A percentile compares a stretch with the other conserved stretches of the same genome.
phyloP scores from a whole-genome alignment of 441 rosid genomes.

The Syzygium malaccense region DNA sequence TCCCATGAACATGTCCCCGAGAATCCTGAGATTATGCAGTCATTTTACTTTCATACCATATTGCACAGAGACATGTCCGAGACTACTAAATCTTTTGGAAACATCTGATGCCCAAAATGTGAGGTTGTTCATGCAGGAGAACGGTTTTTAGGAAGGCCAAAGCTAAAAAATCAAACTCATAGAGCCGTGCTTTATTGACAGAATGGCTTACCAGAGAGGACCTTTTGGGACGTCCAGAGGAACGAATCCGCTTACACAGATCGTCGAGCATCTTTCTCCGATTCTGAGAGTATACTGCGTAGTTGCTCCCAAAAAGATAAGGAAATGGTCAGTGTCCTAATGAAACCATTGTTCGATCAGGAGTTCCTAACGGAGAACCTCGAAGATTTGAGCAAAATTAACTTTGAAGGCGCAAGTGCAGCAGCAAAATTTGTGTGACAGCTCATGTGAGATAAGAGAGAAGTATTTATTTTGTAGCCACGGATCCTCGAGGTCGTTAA shows the following conservation, averaged over 20 bases:
- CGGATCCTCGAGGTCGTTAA: neutral
- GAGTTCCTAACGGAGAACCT: neutral
- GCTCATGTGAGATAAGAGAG: neutral
- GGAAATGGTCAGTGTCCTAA: neutral
- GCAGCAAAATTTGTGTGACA: neutral
- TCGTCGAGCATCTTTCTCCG: slow-evolving; percentile 19
- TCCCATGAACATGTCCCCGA: slow-evolving; percentile 46
- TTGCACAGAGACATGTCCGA: neutral
- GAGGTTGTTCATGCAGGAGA: neutral
- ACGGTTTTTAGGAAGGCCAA: neutral
- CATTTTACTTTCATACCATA: neutral
- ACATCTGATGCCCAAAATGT: neutral
- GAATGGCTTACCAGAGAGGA: slow-evolving; percentile 38
- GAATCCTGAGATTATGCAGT: slow-evolving; percentile 28
- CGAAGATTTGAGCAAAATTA: neutral
- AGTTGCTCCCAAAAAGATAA: neutral
- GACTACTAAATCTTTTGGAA: neutral
- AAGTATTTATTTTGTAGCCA: neutral
- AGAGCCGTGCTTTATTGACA: neutral
- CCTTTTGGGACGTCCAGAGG: slow-evolving; percentile 33
- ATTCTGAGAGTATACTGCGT: slow-evolving; percentile 37
- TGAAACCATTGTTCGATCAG: neutral
- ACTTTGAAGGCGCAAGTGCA: neutral
- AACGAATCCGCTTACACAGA: slow-evolving; percentile 48
- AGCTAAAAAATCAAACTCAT: neutral